A percentile compares a stretch with the other conserved stretches of the same genome.
Evolutionary conservation across 108 stramenopile genomes (phyloP).

Genomic region (Nitzschia sp.): DNA sequence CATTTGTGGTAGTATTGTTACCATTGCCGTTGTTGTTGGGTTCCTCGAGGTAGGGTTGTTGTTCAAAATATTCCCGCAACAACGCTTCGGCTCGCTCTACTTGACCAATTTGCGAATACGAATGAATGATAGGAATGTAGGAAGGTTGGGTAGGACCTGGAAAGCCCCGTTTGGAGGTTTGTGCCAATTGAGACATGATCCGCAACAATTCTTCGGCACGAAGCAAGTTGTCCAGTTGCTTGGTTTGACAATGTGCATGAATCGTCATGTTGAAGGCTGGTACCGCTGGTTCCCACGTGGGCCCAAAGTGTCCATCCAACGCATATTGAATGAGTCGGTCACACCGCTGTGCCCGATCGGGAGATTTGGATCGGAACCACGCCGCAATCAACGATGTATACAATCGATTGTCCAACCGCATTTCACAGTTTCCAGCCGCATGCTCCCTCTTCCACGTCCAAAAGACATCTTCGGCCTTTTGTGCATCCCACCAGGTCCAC

Average conservation of each 20-base stretch:
- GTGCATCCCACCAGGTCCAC: constrained; percentile 22
- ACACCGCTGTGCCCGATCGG: constrained; percentile 24
- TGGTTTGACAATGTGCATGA: constrained; percentile 27
- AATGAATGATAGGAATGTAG: constrained; percentile 29
- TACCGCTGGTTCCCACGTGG: constrained; percentile 7
- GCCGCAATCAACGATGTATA: constrained; percentile 15
- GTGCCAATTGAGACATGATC: constrained; percentile 2
- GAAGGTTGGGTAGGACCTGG: constrained; percentile 2
- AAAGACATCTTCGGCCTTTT: constrained; percentile 28
- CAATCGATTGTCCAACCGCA: constrained; percentile 28
- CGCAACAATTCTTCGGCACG: constrained; percentile 28
- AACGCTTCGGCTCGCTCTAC: constrained; percentile 26
- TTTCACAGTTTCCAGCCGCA: constrained; percentile 24
- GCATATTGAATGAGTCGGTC: constrained; percentile 31
- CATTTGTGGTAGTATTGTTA: background rate
- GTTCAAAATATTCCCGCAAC: constrained; percentile 25
- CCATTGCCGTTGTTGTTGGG: background rate
- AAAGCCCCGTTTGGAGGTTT: background rate
- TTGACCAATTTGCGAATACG: constrained; percentile 20
- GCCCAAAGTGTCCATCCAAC: constrained; percentile 10
- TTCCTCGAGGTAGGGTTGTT: background rate
- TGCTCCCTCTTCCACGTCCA: constrained; percentile 35
- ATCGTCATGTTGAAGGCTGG: constrained; percentile 30
- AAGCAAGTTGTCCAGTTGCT: constrained; percentile 13
- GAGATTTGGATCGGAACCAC: constrained; percentile 31